Base-by-base conservation (phyloP, 2,329 filamentous ascomycete species). In the Aureobasidium sp. region DNA sequence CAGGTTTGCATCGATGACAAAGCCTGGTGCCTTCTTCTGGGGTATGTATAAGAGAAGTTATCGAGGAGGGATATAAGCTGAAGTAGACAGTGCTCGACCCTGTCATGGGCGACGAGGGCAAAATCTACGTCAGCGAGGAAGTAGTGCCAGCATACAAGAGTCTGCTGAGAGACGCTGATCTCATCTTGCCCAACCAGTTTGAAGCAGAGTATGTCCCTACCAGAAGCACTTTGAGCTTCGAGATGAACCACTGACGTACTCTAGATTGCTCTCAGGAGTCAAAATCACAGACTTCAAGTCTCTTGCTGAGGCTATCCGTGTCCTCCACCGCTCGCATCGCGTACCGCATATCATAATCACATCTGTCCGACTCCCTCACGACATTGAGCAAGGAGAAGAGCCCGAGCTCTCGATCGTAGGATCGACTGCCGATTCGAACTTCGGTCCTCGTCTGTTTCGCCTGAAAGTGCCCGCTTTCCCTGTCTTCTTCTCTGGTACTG, bases 51-150 rank as follows among this genome's bases (percentile, higher is more conserved):
- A 6, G 32, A 15, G 9, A 27, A 26, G 32, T 44, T 5, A 66
- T 12, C 12, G 27, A 53, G 10, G 6, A 46, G 17, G 10, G n/a
- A 44, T 13, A 41, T n/a, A 41, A 36, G 51, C 51, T 51, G 44
- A 58, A 39, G 34, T 23, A 32, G 44, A 61, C 65, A 86, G 90
- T 96, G 2, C 82, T 99, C 29, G 94, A 99, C 73, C 94, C 95
- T 0, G 94, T 99, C 52, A 99, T 99, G 94, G 94, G 94, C 34
- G 94, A 99, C 73, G 91, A 97, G 70, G 94, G 91, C 55, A 85
- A 84, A 67, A 80, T 99, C 13, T 99, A 99, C 71, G 93, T 99
- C 8, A 89, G 88, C 6, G 87, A 93, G 68, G 91, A 96, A 66
- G 91, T 96, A 3, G 89, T 97, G 17, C 92, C 92, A 0, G 91